Evolutionary conservation across 2,329 filamentous ascomycete genomes (phyloP).

Genomic region (Xylariaceae sp.): DNA sequence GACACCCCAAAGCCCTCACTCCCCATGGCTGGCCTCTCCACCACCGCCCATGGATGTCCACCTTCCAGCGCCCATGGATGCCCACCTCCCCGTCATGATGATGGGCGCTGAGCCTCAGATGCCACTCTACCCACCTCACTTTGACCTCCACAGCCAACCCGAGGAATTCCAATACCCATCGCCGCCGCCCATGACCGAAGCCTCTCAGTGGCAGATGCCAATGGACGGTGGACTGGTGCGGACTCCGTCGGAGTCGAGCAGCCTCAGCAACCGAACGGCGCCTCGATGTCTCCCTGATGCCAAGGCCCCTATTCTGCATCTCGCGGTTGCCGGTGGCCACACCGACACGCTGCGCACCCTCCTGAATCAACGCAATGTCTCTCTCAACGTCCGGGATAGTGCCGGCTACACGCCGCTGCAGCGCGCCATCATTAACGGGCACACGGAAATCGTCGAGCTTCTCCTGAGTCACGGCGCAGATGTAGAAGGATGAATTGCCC

Average conservation of each 20-base stretch:
- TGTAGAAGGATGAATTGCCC: conserved; percentile 15
- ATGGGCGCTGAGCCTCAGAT: conserved; percentile 18
- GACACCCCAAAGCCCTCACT: conserved; percentile 19
- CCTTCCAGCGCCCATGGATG: conserved; percentile 10
- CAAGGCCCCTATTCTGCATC: conserved; percentile 24
- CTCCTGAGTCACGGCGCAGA: conserved; percentile 24
- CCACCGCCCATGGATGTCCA: conserved; percentile 17
- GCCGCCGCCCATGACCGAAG: conserved; percentile 20
- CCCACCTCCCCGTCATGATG: conserved; percentile 19
- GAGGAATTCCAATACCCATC: conserved; percentile 24
- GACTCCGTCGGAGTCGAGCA: conserved; percentile 14
- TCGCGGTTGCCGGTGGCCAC: conserved; percentile 24
- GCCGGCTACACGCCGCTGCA: conserved; percentile 25
- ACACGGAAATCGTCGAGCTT: conserved; percentile 25
- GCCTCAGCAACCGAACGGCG: conserved; percentile 14
- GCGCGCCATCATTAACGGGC: conserved; percentile 25
- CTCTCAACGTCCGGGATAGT: conserved; percentile 23
- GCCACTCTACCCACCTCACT: conserved; percentile 19
- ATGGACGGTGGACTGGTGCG: conserved; percentile 9
- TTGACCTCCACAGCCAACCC: conserved; percentile 18
- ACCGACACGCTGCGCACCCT: conserved; percentile 26
- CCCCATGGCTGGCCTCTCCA: conserved; percentile 19
- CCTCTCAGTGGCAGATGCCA: conserved; percentile 17
- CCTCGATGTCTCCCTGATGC: conserved; percentile 21
- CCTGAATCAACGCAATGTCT: conserved; percentile 23